Conservation (phyloP, 257 asterid genomes). For the Solanum pennellii region DNA sequence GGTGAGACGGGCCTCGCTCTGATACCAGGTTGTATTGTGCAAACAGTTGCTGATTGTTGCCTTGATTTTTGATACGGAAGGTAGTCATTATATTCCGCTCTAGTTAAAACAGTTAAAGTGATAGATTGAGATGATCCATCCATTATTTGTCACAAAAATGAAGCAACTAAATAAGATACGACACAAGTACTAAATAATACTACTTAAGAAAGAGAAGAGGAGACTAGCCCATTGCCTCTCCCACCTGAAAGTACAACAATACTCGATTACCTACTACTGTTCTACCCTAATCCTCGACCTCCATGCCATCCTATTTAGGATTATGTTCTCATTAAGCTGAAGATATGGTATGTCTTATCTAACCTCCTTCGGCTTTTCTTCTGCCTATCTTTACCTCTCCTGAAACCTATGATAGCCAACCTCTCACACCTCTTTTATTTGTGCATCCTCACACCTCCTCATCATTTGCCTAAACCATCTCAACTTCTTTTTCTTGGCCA, state of each 20-base stretch:
- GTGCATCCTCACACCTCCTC: neutral
- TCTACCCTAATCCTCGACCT: neutral
- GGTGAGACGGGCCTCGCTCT: no score
- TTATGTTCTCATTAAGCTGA: neutral
- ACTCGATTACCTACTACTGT: neutral
- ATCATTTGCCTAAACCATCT: neutral
- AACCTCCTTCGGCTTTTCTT: neutral
- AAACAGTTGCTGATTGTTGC: no score
- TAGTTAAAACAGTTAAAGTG: no score
- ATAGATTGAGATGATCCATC: no score
- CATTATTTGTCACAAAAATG: no score
- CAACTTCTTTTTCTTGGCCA: neutral
- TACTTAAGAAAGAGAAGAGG: neutral
- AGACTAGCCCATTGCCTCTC: neutral
- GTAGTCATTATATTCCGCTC: no score
- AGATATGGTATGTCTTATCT: neutral
- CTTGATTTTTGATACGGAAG: no score
- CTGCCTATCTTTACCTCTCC: neutral
- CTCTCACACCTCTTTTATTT: neutral
- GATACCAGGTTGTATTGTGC: no score
- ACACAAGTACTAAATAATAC: neutral
- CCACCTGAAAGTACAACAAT: neutral
- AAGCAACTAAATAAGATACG: neutral
- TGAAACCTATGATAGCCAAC: neutral
- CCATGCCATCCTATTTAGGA: neutral